Base-by-base conservation (phyloP, 176 grass and related monocot genomes). In the Dactylis glomerata region DNA sequence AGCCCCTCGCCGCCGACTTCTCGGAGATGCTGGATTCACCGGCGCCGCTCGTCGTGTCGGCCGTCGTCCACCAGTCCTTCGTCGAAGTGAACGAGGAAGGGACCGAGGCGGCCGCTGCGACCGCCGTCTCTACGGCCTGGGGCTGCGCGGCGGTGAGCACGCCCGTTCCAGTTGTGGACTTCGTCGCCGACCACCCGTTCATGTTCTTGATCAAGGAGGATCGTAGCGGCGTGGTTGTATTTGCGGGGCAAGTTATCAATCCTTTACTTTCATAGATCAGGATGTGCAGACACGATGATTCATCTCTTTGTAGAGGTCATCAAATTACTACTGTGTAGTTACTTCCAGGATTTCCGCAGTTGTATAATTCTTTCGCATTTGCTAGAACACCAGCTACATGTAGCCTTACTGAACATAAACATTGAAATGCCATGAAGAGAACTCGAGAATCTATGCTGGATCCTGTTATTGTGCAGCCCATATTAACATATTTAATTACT, bases 31-130 rank as follows among this genome's bases (percentile, higher is more conserved):
- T 75, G 41, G 85, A 75, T 15, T 57, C 63, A 17, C 5, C 56
- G 16, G 33, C 62, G 10, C 17, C 73, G 62, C 62, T 91, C 19
- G 44, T 38, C 57, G 64, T 86, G 23, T 54, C 55, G n/a, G 64
- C 32, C 1, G 58, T 92, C 61, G 87, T 79, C 54, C 89, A 94
- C 71, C 68, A 92, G 58, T 84, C 82, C 36, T 86, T 86, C 72
- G 81, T 94, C 30, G 87, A 92, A 75, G 89, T 94, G 49, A 86
- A 94, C 32, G 94, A 97, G 84, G 85, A 92, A 81, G 92, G 89
- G 83, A 94, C 92, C 11, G 76, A 88, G 68, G 89, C 85, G 5
- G 69, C 91, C 16, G 85, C 91, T 5, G 86, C 89, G 0, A 90
- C 78, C n/a, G 84, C 76, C 13, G 10, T 84, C 0, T 44, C 0